Evolutionary conservation across 768 basidiomycete genomes (phyloP).

Genomic region (Boletus patriciae): DNA sequence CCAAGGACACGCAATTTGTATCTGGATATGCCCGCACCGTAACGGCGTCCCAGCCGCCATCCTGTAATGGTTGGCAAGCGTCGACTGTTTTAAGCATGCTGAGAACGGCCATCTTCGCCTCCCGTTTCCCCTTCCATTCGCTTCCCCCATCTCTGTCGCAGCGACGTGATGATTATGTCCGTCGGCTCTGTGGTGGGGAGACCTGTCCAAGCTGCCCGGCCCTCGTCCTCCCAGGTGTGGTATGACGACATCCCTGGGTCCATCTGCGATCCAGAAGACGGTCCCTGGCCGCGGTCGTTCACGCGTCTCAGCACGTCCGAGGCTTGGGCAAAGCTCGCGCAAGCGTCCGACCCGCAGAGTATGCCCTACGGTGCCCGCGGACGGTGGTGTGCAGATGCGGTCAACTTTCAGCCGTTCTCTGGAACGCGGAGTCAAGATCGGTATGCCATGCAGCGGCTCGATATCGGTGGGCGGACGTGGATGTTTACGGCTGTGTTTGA

Average conservation of each 20-base stretch:
- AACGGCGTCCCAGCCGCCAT: slow-evolving; percentile 14
- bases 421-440: slow-evolving; percentile 60
- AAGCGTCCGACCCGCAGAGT: slow-evolving; percentile 53
- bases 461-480: slow-evolving; percentile 58
- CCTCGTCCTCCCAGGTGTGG: slow-evolving; percentile 44
- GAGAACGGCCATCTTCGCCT: slow-evolving; percentile 6
- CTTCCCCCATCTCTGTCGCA: background rate
- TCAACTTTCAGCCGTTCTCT: slow-evolving; percentile 68
- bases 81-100: slow-evolving; percentile 30
- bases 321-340: slow-evolving; percentile 52
- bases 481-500: slow-evolving; percentile 71
- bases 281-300: slow-evolving; percentile 63
- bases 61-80: slow-evolving; percentile 29
- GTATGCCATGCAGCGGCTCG: slow-evolving; percentile 56
- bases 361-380: slow-evolving; percentile 37
- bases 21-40: slow-evolving; percentile 22
- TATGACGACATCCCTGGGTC: slow-evolving; percentile 62
- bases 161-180: slow-evolving; percentile 19
- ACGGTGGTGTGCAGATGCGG: slow-evolving; percentile 50
- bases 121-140: background rate
- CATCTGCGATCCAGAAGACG: slow-evolving; percentile 62
- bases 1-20: slow-evolving; percentile 19
- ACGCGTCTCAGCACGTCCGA: slow-evolving; percentile 49
- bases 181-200: slow-evolving; percentile 15
- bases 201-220: slow-evolving; percentile 13